These are phyloP conservation scores for Saccharum spontaneum DNA, from an alignment of 176 grass and related monocot species.

Conservation along the genomic window DNA sequence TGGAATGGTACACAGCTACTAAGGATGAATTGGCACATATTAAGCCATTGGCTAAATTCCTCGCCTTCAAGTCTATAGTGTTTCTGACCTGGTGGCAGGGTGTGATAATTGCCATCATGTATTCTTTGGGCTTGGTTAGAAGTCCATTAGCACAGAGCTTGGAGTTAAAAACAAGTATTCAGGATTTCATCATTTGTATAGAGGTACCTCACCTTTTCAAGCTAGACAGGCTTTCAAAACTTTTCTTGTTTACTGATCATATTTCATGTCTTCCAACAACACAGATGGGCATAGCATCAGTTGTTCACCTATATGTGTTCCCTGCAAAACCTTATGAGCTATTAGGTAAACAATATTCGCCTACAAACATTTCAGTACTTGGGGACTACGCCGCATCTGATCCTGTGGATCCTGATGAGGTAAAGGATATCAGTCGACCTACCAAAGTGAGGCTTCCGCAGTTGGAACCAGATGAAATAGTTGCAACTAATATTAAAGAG, in stretches of 20 bases:
- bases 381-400: conserved; percentile 67
- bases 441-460: conserved; percentile 65
- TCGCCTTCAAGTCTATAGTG: conserved; percentile 92
- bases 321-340: conserved; percentile 77
- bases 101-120: conserved; percentile 90
- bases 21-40: conserved; percentile 90
- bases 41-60: conserved; percentile 86
- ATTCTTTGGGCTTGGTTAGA: conserved; percentile 74
- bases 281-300: conserved; percentile 82
- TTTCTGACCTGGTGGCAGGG: conserved; percentile 99
- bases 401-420: conserved; percentile 76
- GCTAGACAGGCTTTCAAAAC: conserved; percentile 1
- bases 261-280: conserved; percentile 19
- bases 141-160: conserved; percentile 74
- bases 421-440: conserved; percentile 63
- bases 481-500: conserved; percentile 69
- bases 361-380: conserved; percentile 67
- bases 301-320: conserved; percentile 82
- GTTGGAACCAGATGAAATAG: conserved; percentile 51
- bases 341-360: conserved; percentile 36
- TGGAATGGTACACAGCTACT: conserved; percentile 89
- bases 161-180: conserved; percentile 80
- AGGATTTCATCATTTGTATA: conserved; percentile 94
- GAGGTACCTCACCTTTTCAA: conserved; percentile 59
- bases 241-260: conserved; percentile 15